Base-by-base conservation (phyloP, 1,284 basidiomycete species). In the Microbotryum intermedium region DNA sequence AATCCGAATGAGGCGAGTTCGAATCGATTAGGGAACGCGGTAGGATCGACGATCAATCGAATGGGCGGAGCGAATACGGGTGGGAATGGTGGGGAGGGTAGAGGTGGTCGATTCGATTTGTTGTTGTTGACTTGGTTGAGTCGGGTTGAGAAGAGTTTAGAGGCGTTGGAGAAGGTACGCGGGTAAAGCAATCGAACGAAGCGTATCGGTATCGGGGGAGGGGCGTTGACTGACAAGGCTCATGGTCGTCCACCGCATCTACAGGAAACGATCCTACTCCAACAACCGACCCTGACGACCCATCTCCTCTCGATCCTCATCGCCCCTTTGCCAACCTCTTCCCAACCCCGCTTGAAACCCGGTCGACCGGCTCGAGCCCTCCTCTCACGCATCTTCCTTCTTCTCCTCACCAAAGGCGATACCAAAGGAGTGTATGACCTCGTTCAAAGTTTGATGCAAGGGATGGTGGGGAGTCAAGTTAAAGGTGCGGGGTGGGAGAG, bases 371-470 rank as follows among this genome's bases (percentile, higher is more conserved):
- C 91, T 53, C 82, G 94, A 44, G 86, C 87, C 62, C 78, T 90
- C 4, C 81, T 87, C 51, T 84, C 88, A 7, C 80, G 88, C 77
- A 90, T 88, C 70, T 76, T 97, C 49, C 77, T 89, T 55, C 74
- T 79, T 23, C 71, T 95, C n/a, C 93, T 94, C 75, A 81, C 79
- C 42, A 81, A 84, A 20, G 88, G 87, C 66, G 92, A 97, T 72
- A 85, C 85, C 3, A 82, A 85, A 72, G 83, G 85, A 1, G 76
- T 95, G 55, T 97, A 92, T 69, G 93, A 97, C 70, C 86, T 88
- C 8, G 74, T 94, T n/a, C 87, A 90, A 70, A 74, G 80, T 1
- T 80, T 92, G 57, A 74, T 92, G 2, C 53, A 54, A 9, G 60
- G 60, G 0, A 25, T 61, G 18, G 51, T 39, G 20, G 64, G 61